Evolutionary conservation across 768 basidiomycete genomes (phyloP), one percentile per base, ranked within the genome.

Genomic region (Mycena polygramma): DNA sequence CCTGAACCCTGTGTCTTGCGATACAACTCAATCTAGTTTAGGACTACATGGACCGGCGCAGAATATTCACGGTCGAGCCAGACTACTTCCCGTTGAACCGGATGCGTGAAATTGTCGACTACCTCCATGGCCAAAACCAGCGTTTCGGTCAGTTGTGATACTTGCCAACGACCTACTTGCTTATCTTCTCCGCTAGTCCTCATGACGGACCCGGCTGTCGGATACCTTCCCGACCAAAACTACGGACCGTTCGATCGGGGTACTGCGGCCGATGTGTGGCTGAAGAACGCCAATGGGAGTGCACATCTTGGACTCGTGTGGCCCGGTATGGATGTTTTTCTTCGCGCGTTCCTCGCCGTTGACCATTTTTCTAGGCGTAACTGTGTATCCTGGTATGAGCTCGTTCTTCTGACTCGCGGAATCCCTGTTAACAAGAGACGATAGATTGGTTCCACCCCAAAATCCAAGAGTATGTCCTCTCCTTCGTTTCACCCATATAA

Each of bases 151-250:
- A 37, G 86, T 74, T 46, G 37, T 30, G 2, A 11, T 36, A 26
- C 24, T 68, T 57, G 17, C n/a, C 36, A 43, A 22, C 14, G 17
- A 54, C 62, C 10, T 37, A 48, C 24, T 24, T 6, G 35, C 63
- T 72, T 11, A 60, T 13, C 45, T 39, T 52, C 51, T 20, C 30
- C 46, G 24, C 15, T 69, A 92, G 90, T 92, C 36, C 74, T 92
- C 46, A 92, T 92, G 92, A 92, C 90, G 2, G 92, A 93, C 77
- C 91, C 92, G 19, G 92, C 92, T 11, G 84, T 93, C 0, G 89
- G 85, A 0, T 88, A 85, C 65, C 72, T 85, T 6, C 86, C 88
- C 0, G 81, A 79, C 22, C 71, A 83, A 49, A 82, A 77, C 46
- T 91, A 92, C 68, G 84, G 78, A 0, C 77, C 91, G 0, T 92